phyloP scores from a whole-genome alignment of 306 rosid species.

The Casuarina glauca region DNA sequence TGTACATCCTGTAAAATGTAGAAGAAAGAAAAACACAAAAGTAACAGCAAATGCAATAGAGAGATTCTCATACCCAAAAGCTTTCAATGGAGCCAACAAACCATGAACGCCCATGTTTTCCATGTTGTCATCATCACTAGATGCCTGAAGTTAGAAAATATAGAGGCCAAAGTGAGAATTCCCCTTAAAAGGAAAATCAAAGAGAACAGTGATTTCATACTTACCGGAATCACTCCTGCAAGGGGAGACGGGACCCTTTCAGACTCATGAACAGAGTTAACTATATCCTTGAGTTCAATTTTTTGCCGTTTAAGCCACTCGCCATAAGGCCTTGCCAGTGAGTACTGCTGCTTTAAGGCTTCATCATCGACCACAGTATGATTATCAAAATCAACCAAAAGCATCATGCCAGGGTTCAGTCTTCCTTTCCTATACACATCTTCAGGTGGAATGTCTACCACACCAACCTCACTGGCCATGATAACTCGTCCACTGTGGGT shows the following conservation, averaged over 20 bases:
- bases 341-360: slow-evolving; percentile 90
- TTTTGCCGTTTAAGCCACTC: slow-evolving; percentile 91
- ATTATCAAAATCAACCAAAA: slow-evolving; percentile 93
- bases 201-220: slow-evolving; percentile 24
- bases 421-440: slow-evolving; percentile 93
- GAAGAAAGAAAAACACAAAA: slow-evolving; percentile 7
- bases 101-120: slow-evolving; percentile 83
- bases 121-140: slow-evolving; percentile 60
- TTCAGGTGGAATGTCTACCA: slow-evolving; percentile 89
- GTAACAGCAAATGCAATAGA: slow-evolving; percentile 17
- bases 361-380: slow-evolving; percentile 90
- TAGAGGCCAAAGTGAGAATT: slow-evolving; percentile 22
- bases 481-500: slow-evolving; percentile 95
- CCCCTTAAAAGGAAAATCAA: not conserved
- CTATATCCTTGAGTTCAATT: slow-evolving; percentile 79
- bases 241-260: slow-evolving; percentile 66
- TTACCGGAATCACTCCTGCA: slow-evolving; percentile 76
- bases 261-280: slow-evolving; percentile 66
- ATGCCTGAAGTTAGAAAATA: slow-evolving; percentile 49
- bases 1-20: slow-evolving; percentile 22
- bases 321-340: slow-evolving; percentile 82
- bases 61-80: slow-evolving; percentile 70
- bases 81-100: slow-evolving; percentile 78
- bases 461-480: slow-evolving; percentile 99
- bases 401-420: slow-evolving; percentile 99